Base-by-base conservation (phyloP, 805 yeast species). In the Pichia cabralensis region DNA sequence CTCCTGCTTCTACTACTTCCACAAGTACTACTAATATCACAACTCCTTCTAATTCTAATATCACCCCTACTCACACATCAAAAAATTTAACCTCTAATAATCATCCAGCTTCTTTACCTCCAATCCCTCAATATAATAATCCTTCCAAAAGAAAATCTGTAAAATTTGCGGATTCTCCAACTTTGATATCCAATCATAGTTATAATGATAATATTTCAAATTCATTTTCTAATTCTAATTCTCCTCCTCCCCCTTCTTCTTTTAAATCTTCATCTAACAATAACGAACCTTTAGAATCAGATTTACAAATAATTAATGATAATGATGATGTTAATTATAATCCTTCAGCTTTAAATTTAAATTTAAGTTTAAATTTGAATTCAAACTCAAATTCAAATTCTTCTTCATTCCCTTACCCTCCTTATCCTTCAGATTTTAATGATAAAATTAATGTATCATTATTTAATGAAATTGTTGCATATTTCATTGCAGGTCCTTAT, bases 401-500 rank as follows among this genome's bases (percentile, higher is more conserved):
- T 22, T 22, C 8, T 9, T 5, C n/a, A 9, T 22, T n/a, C 2
- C 10, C 11, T 7, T 22, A 25, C 13, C 27, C 27, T 17, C 11
- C 27, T 8, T 11, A n/a, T 22, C 17, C 31, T 7, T 17, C 31
- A n/a, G 14, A 15, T 11, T 3, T 17, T 6, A 19, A 17, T 20
- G 18, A 28, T 13, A 25, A 25, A 28, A 51, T 56, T 7, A 56
- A 60, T 30, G 60, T 69, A 21, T 40, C 51, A 8, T 34, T 52
- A 8, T 60, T 60, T 46, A 60, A 58, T 32, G 50, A 52, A 13
- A 45, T 60, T 13, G 48, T 59, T 21, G 41, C 48, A 25, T 55
- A 44, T 31, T 54, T 55, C 43, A 42, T 61, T 22, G 39, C 45
- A 4, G 44, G 55, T 22, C 48, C 55, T 1, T 41, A 55, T 8